A percentile compares a stretch with the other conserved stretches of the same genome.
Evolutionary conservation across 768 basidiomycete species (phyloP).

Genomic region (Amanita pallidorosea): DNA sequence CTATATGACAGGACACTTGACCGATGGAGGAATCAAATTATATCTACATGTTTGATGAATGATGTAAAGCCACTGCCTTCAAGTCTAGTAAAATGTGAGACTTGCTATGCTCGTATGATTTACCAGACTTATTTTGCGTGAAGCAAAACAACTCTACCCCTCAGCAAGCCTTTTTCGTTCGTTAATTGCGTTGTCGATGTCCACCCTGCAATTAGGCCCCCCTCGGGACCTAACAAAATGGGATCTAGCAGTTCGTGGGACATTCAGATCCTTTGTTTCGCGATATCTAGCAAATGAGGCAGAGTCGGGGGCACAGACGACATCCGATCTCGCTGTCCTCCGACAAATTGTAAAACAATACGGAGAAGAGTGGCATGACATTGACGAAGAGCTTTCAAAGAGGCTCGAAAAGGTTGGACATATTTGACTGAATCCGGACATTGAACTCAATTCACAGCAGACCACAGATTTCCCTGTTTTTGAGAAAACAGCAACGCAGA

Average conservation of each 20-base stretch:
- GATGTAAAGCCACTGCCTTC: constrained; percentile 9
- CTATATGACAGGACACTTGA: constrained; percentile 37
- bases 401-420: constrained; percentile 9
- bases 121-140: background rate
- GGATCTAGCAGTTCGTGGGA: constrained; percentile 23
- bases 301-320: background rate
- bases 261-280: constrained; percentile 28
- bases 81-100: constrained; percentile 16
- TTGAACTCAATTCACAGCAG: constrained; percentile 6
- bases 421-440: constrained; percentile 7
- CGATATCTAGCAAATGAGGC: constrained; percentile 20
- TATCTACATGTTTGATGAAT: constrained; percentile 22
- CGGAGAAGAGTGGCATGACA: constrained; percentile 27
- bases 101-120: background rate
- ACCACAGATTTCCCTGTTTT: background rate
- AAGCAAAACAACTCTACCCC: constrained; percentile 23
- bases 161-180: constrained; percentile 46
- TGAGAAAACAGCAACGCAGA: background rate
- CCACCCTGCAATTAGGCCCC: constrained; percentile 46
- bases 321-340: background rate
- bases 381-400: constrained; percentile 32
- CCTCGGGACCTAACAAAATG: constrained; percentile 25
- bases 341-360: constrained; percentile 8
- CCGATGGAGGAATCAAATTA: constrained; percentile 41
- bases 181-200: constrained; percentile 40